Evolutionary conservation across 306 rosid species (phyloP), one percentile per base, ranked within the genome.

Genomic region (Trifolium pratense): DNA sequence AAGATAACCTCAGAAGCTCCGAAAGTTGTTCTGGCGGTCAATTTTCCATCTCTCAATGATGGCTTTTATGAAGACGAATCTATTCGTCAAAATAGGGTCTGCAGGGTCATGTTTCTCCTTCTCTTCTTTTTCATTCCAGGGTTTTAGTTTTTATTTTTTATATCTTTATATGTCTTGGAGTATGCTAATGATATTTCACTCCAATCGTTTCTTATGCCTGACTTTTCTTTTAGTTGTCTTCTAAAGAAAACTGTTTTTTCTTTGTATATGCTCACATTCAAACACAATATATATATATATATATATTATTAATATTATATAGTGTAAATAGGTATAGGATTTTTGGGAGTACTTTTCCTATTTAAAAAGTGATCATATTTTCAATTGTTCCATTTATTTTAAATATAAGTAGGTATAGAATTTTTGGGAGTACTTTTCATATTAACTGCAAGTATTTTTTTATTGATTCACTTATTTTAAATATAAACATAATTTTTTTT

Each of bases 51-150:
- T 76, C 93, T 89, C 25, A 89, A 46, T 53, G 92, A 89, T 1
- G 90, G 81, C 7, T 89, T 68, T 66, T 94, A 62, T 71, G 96
- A 88, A 83, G 84, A 87, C 32, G 89, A 88, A 82, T 87, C 92
- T 42, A 85, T 94, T 12, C 92, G 91, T 32, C 87, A 92, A 12
- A 94, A 78, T 75, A 84, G 94, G 82, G 78, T 89, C 75, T 89
- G 85, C 9, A 89, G 88, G 97, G 71, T 69, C 7, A 67, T 63
- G 70, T 63, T 71, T 75, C 7, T 3, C 65, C 13, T 29, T 2
- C 31, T 4, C 20, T 64, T 59, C 40, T 14, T 29, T 42, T 40
- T 65, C 31, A 20, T 2, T 39, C 1, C 12, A 3, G 9, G 11
- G 8, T 65, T 65, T 11, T 26, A 4, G 4, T 29, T 29, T 29